These are phyloP conservation scores for Polygonum aviculare DNA, from an alignment of 148 eudicot species.

Conservation along the genomic window DNA sequence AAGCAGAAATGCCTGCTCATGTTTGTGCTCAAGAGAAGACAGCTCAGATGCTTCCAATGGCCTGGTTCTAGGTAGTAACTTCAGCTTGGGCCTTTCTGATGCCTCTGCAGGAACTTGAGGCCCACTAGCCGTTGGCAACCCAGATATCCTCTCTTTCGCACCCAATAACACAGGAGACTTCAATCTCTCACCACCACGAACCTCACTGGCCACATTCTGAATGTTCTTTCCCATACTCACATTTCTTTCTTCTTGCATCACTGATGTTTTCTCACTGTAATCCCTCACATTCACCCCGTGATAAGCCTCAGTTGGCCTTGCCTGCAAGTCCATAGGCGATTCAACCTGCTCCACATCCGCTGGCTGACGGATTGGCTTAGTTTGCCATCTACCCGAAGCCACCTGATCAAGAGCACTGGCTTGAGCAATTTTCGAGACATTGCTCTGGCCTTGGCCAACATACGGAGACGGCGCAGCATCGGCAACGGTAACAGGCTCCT, in stretches of 20 bases:
- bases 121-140: neutral
- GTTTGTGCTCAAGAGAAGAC: constrained; percentile 32
- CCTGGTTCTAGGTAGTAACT: constrained; percentile 72
- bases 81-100: constrained; percentile 62
- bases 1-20: constrained; percentile 30
- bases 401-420: constrained; percentile 94
- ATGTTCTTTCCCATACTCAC: too few species aligned
- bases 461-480: constrained; percentile 30
- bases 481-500: constrained; percentile 28
- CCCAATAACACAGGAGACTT: too few species aligned
- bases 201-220: too few species aligned
- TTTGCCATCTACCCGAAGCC: constrained; percentile 90
- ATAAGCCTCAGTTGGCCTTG: constrained; percentile 20
- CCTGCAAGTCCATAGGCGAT: constrained; percentile 23
- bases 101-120: constrained; percentile 29
- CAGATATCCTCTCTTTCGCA: constrained; percentile 21
- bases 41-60: constrained; percentile 52
- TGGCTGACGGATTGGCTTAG: constrained; percentile 41
- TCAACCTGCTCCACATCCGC: constrained; percentile 52
- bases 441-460: constrained; percentile 52
- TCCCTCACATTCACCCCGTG: too few species aligned
- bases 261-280: too few species aligned
- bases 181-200: too few species aligned
- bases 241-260: too few species aligned
- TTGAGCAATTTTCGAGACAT: constrained; percentile 63